A percentile compares a stretch with the other conserved stretches of the same genome.
Conservation (phyloP, 192 early-diverging fungal species). For the Phycomyces blakesleeanus region DNA sequence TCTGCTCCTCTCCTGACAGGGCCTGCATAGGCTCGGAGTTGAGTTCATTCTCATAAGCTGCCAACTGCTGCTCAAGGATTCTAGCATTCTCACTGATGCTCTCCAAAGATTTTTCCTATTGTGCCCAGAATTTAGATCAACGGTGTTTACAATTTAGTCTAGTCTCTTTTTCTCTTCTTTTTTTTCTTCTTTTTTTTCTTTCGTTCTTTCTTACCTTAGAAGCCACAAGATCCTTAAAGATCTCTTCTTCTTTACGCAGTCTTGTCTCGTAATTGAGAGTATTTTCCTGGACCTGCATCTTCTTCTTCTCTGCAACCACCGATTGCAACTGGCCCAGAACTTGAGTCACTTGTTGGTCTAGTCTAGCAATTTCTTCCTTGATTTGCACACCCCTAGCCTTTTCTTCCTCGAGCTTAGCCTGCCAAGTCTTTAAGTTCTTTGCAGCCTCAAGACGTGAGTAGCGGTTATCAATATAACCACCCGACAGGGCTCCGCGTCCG, state of each 20-base stretch:
- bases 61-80: conserved; percentile 54
- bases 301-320: conserved; percentile 46
- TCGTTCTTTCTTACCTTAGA: conserved; percentile 39
- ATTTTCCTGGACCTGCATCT: conserved; percentile 54
- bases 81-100: conserved; percentile 43
- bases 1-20: conserved; percentile 54
- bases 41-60: conserved; percentile 59
- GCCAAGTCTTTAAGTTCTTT: conserved; percentile 50
- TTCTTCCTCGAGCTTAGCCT: conserved; percentile 42
- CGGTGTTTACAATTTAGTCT: neutral
- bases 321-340: conserved; percentile 57
- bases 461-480: conserved; percentile 78
- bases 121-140: neutral
- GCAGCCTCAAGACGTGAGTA: conserved; percentile 74
- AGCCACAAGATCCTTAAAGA: conserved; percentile 44
- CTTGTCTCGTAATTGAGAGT: conserved; percentile 53
- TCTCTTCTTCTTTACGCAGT: conserved; percentile 60
- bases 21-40: conserved; percentile 49
- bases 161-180: neutral
- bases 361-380: conserved; percentile 47
- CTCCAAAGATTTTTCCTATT: conserved; percentile 47
- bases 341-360: conserved; percentile 63
- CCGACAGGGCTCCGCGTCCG: conserved; percentile 86
- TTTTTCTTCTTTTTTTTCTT: neutral
- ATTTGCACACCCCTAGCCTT: conserved; percentile 36